Evolutionary conservation across 352 stramenopile species (phyloP).

Genomic region (Globisporangium alternatum): DNA sequence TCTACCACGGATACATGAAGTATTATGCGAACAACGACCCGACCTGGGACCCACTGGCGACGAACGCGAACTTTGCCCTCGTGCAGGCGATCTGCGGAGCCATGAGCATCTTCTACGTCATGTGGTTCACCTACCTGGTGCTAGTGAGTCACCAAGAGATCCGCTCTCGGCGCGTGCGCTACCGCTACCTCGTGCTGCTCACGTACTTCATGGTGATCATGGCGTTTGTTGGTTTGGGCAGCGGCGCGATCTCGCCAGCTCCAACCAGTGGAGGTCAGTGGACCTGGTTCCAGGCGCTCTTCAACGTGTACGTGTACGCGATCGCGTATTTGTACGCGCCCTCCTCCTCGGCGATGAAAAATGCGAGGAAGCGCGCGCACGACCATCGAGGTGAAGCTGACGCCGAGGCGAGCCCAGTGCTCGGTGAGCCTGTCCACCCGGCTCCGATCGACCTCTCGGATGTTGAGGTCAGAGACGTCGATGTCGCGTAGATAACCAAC

Average conservation of each 20-base stretch:
- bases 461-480: conserved; percentile 1
- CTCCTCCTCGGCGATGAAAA: conserved; percentile 33
- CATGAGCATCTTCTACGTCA: conserved; percentile 44
- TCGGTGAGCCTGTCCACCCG: conserved; percentile 5
- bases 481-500: conserved; percentile 4
- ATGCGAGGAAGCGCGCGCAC: conserved; percentile 22
- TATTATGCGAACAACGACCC: conserved; percentile 58
- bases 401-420: conserved; percentile 24
- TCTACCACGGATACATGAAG: conserved; percentile 64
- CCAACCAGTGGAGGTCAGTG: conserved; percentile 44
- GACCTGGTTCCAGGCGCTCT: conserved; percentile 48
- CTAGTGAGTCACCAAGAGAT: conserved; percentile 42
- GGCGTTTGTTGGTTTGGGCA: conserved; percentile 39
- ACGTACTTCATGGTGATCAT: conserved; percentile 50
- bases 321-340: conserved; percentile 58
- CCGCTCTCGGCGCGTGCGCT: conserved; percentile 38
- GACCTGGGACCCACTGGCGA: conserved; percentile 38
- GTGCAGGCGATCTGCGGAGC: conserved; percentile 33
- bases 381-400: conserved; percentile 17
- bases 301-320: conserved; percentile 60
- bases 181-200: conserved; percentile 45
- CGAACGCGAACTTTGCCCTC: conserved; percentile 38
- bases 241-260: conserved; percentile 39
- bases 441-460: conserved; percentile 8
- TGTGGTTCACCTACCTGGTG: conserved; percentile 43